Evolutionary conservation across 345 rosid genomes (phyloP), one percentile per base, ranked within the genome.

Genomic region (Euphorbia lathyris): DNA sequence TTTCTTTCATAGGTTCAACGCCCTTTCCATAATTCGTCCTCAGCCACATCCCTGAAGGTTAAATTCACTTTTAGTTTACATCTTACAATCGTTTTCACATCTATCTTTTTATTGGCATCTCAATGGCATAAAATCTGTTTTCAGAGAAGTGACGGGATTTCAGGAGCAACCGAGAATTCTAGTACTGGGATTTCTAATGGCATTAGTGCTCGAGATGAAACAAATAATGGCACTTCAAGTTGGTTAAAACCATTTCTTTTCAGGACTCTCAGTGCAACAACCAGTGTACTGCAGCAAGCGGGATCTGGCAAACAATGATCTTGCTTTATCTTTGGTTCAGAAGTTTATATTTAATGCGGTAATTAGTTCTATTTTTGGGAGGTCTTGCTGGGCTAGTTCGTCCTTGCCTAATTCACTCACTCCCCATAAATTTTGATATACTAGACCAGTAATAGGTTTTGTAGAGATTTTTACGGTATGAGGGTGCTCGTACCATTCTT

Each of bases 11-110:
- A 86, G 89, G 78, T 76, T 60, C 76, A 68, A 45, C 56, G 69
- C 52, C 48, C 72, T 30, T 77, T 60, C 40, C 80, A 68, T 45
- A 77, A 66, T 73, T 51, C 73, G 43, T 78, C 76, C 32, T 75
- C 80, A 50, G 40, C 73, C 71, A 48, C 78, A 36, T 79, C 84
- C 64, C 82, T 81, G 42, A 84, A 84, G 87, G 87, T 84, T 38
- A 53, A 53, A 53, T 53, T 52, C 17, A 55, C 9, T 45, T 20
- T 63, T n/a, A 40, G n/a, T 9, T 66, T 30, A 19, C 22, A 17
- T 17, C 55, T 29, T 7, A 64, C 51, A 20, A 9, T 65, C 69
- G 10, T 59, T 12, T 30, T 7, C 51, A 40, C 19, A 12, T 45
- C 1, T 20, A 9, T 23, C 40, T 11, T 63, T 29, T 48, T 52